Evolutionary conservation across 2,329 filamentous ascomycete species (phyloP), one percentile per base, ranked within the genome.

Genomic region (Exutisphaerella laricina): DNA sequence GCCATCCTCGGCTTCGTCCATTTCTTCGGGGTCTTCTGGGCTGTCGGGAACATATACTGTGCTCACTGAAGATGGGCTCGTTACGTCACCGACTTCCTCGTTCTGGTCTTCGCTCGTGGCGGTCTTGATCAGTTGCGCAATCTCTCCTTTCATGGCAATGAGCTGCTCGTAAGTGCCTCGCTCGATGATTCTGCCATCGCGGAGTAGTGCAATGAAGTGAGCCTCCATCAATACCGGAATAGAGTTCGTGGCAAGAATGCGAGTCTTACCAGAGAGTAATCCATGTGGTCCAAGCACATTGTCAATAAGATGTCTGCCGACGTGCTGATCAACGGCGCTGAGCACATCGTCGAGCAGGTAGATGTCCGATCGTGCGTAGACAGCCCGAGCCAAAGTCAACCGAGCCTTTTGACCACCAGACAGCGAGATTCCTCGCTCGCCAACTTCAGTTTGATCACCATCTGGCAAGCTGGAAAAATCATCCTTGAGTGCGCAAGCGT

Each of bases 311-410:
- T 98, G 92, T 51, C 87, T 79, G 37, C 92, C 92, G 46, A 98
- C 92, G 61, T 98, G 92, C 52, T 94, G 90, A 67, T 98, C 92
- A n/a, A 98, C 92, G 1, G 94, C 92, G 12, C 90, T 97, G 8
- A 98, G 74, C 48, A 89, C 85, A 62, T 98, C 92, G 55, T 98
- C 92, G 8, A 98, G 74, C 9, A 98, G 74, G 60, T 97, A 97
- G 37, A 98, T 80, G 63, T 98, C 94, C n/a, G 92, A 88, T 55
- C 92, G 79, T 39, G 94, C 89, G 61, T 98, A 98, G 1, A 98
- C 92, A 21, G 94, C 90, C 63, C 92, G 80, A 29, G 92, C 92
- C 41, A 98, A 74, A 10, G 88, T 90, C 48, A 98, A 75, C 49
- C 92, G 85, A 42, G 92, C 90, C 69, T 96, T 98, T 63, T 98